These are phyloP conservation scores for Daldinia grandis DNA, from an alignment of 495 filamentous ascomycete species.

Conservation along the genomic window DNA sequence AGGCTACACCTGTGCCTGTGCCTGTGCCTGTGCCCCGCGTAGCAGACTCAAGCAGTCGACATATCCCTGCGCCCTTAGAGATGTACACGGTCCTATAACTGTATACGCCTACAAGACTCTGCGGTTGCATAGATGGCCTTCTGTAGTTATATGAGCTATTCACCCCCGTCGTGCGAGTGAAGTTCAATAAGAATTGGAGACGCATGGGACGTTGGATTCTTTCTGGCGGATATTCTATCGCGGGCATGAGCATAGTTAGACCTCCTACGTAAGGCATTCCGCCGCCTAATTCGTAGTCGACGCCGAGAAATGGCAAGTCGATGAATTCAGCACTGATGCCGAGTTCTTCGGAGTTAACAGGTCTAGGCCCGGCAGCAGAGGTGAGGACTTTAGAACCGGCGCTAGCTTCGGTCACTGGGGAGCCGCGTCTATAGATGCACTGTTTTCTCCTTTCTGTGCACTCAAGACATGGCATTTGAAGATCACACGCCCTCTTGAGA, in stretches of 20 bases:
- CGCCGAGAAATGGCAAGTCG: neutral
- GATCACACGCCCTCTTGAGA: neutral
- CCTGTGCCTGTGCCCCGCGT: neutral
- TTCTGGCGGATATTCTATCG: neutral
- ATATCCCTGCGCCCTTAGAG: neutral
- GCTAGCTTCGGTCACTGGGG: neutral
- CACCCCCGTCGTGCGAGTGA: neutral
- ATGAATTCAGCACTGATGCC: neutral
- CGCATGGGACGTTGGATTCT: neutral
- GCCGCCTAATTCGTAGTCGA: neutral
- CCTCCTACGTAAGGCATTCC: neutral
- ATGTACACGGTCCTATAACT: neutral
- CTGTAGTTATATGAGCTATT: conserved; percentile 1
- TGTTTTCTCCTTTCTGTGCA: neutral
- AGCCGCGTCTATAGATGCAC: neutral
- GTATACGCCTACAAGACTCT: neutral
- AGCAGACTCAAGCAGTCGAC: neutral
- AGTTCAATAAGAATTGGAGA: neutral
- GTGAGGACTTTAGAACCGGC: neutral
- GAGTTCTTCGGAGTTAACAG: neutral
- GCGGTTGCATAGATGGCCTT: neutral
- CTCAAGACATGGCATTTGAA: neutral
- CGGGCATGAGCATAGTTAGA: neutral
- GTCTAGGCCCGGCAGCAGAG: neutral
- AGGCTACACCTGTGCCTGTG: neutral